A percentile compares a stretch with the other conserved stretches of the same genome.
Conservation (phyloP, 75 land plant species). For the Pseudotsuga menziesii region DNA sequence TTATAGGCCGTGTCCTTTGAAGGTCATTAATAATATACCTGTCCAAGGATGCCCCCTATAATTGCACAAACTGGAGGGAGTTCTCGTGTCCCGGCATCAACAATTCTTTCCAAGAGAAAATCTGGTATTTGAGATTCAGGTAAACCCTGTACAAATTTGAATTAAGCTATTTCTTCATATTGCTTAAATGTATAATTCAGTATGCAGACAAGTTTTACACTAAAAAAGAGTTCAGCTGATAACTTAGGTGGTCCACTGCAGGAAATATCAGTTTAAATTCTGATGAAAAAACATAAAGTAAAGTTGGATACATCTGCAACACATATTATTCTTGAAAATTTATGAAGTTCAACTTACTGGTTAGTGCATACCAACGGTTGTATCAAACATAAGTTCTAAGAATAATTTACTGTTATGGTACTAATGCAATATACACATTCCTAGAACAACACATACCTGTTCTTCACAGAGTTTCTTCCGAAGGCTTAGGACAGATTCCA, state of each 20-base stretch:
- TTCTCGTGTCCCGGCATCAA: slow-evolving; percentile 44
- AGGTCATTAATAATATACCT: slow-evolving; percentile 38
- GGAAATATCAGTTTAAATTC: not conserved
- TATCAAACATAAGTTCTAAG: not conserved
- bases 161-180: slow-evolving; percentile 3
- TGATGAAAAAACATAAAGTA: not conserved
- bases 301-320: not conserved
- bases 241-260: not conserved
- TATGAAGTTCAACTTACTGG: not conserved
- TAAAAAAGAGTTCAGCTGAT: not conserved
- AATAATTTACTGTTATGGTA: not conserved
- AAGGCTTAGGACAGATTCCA: slow-evolving; percentile 50
- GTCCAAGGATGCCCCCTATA: slow-evolving; percentile 95
- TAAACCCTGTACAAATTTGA: slow-evolving; percentile 46
- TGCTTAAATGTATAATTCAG: not conserved
- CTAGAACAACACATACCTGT: slow-evolving; percentile 37
- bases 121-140: slow-evolving; percentile 67
- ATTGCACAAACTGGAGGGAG: slow-evolving; percentile 96
- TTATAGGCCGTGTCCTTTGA: not conserved
- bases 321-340: not conserved
- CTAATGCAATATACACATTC: not conserved
- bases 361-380: not conserved
- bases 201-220: not conserved
- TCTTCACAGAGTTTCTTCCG: slow-evolving; percentile 63
- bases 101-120: slow-evolving; percentile 50